Conservation (phyloP, 106 monocot species). For the Allium cepa region DNA sequence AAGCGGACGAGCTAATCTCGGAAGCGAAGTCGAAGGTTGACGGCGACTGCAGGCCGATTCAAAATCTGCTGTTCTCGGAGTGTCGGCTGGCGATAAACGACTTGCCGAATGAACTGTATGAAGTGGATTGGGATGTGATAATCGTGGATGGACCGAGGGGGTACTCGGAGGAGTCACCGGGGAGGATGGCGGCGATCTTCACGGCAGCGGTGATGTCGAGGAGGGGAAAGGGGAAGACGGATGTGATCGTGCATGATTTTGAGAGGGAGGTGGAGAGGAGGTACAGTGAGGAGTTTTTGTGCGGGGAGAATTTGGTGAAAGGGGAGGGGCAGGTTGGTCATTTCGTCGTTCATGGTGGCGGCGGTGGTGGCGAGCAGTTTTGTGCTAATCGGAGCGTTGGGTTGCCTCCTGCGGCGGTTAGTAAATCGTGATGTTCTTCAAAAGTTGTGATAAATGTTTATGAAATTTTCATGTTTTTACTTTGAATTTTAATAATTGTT, state of each 20-base stretch:
- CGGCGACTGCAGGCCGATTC: slow-evolving; percentile 68
- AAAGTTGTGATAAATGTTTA: not conserved
- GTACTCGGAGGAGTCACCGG: slow-evolving; percentile 49
- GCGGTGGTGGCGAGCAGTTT: not conserved
- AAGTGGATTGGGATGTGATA: slow-evolving; percentile 80
- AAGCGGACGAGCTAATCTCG: slow-evolving; percentile 36
- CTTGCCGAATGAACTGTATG: slow-evolving; percentile 86
- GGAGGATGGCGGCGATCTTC: slow-evolving; percentile 78
- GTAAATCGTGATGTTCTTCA: not conserved
- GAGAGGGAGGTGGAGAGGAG: slow-evolving; percentile 65
- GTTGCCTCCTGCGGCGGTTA: not conserved
- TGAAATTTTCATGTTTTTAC: too few species aligned
- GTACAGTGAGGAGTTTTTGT: slow-evolving; percentile 70
- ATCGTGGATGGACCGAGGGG: slow-evolving; percentile 87
- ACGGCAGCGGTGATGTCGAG: slow-evolving; percentile 80
- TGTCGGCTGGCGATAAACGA: slow-evolving; percentile 80
- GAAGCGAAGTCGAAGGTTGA: slow-evolving; percentile 17
- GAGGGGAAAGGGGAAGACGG: slow-evolving; percentile 29
- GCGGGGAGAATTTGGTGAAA: slow-evolving; percentile 51
- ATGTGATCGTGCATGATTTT: slow-evolving; percentile 77
- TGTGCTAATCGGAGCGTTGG: not conserved
- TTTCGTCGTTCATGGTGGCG: slow-evolving; percentile 33
- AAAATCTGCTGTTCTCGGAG: slow-evolving; percentile 85
- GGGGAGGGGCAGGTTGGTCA: slow-evolving; percentile 49
- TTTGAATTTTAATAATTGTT: too few species aligned